phyloP scores from a whole-genome alignment of 202 grass and related monocot genomes.

The Panicum virgatum region DNA sequence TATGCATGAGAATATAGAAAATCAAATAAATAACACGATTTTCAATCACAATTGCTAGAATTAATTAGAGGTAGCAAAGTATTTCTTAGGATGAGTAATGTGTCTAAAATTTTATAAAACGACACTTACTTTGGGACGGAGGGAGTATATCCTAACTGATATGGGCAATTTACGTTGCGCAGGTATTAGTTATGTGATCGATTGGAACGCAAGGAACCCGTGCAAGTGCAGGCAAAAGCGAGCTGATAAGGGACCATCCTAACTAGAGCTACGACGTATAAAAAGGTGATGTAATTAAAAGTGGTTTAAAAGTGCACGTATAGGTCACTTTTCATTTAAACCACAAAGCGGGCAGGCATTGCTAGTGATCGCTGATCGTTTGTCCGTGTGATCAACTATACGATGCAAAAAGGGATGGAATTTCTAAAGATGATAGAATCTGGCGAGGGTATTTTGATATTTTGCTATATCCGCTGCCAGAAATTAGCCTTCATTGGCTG shows the following conservation, averaged over 20 bases:
- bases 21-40: too few relatives aligned
- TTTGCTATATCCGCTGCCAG: too few relatives aligned
- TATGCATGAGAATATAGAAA: too few relatives aligned
- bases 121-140: too few relatives aligned
- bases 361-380: not conserved
- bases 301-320: not conserved
- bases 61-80: too few relatives aligned
- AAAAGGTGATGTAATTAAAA: not conserved
- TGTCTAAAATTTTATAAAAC: too few relatives aligned
- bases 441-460: too few relatives aligned
- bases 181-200: too few relatives aligned
- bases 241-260: constrained; percentile 12
- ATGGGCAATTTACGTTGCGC: too few relatives aligned
- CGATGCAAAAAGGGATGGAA: not conserved
- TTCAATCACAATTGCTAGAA: too few relatives aligned
- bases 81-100: too few relatives aligned
- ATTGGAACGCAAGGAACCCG: constrained; percentile 29
- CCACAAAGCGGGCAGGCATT: not conserved
- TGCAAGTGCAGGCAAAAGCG: not conserved
- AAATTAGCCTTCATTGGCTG: too few relatives aligned
- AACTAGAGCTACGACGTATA: not conserved
- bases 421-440: not conserved
- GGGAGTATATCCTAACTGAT: not conserved
- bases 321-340: not conserved
- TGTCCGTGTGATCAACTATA: not conserved